Percentiles rank a stretch among this genome's conserved stretches.
Evolutionary conservation across 495 filamentous ascomycete species (phyloP).

Genomic region (Sordaria brevicollis): DNA sequence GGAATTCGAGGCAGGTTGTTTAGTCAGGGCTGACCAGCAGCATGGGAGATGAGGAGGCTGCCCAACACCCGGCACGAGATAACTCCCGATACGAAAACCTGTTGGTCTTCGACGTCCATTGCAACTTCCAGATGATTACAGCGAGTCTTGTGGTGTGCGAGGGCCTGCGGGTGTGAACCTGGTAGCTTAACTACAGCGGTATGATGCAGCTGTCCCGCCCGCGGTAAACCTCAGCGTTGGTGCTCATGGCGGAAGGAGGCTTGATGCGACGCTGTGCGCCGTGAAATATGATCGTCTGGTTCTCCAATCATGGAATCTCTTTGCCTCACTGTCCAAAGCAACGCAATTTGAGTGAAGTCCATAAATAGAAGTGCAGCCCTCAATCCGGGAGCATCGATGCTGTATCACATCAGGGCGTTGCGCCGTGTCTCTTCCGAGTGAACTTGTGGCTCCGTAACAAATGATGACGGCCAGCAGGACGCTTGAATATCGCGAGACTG

Average conservation of each 20-base stretch:
- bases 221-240: conserved; percentile 4
- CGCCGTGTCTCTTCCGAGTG: conserved; percentile 6
- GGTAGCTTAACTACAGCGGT: not conserved
- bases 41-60: not conserved
- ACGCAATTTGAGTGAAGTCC: conserved; percentile 8
- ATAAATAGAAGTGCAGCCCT: conserved; percentile 14
- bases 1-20: not conserved
- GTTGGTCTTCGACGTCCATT: not conserved
- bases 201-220: not conserved
- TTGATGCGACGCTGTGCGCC: conserved; percentile 10
- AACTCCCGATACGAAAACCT: not conserved
- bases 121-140: not conserved
- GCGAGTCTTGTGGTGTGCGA: not conserved
- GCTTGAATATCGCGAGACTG: not conserved
- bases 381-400: conserved; percentile 4
- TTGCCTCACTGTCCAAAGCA: not conserved
- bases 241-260: conserved; percentile 5
- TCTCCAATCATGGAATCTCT: conserved; percentile 2
- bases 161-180: not conserved
- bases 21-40: not conserved
- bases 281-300: not conserved
- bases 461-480: not conserved
- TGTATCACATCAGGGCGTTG: conserved; percentile 8
- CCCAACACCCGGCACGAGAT: not conserved
- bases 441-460: not conserved